Conservation (phyloP, 257 asterid species). For the Penstemon newberryi region DNA sequence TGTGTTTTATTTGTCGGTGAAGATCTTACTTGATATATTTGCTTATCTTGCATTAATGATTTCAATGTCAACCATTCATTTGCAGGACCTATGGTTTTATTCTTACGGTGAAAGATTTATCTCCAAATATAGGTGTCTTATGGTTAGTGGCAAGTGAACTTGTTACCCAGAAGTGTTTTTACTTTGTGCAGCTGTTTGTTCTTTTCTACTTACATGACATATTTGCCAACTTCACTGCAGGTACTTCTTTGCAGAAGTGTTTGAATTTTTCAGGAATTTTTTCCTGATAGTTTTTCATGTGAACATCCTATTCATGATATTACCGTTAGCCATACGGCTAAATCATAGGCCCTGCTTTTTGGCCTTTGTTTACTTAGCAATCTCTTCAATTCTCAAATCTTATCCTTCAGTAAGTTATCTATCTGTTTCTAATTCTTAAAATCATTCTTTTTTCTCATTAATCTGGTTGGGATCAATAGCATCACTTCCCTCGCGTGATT, state of each 20-base stretch:
- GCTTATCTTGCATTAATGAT: slow-evolving; percentile 22
- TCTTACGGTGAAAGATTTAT: slow-evolving; percentile 80
- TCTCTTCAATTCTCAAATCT: slow-evolving; percentile 88
- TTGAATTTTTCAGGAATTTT: slow-evolving; percentile 89
- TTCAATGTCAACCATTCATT: slow-evolving; percentile 22
- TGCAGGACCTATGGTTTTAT: slow-evolving; percentile 95
- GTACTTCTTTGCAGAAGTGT: slow-evolving; percentile 99
- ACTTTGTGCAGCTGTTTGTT: slow-evolving; percentile 8
- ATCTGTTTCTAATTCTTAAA: slow-evolving; percentile 21
- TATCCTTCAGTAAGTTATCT: slow-evolving; percentile 91
- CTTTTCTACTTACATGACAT: slow-evolving; percentile 25
- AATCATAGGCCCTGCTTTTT: slow-evolving; percentile 88
- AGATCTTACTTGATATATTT: slow-evolving; percentile 25
- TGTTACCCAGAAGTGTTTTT: slow-evolving; percentile 17
- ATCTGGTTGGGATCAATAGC: not conserved
- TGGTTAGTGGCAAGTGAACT: slow-evolving; percentile 55
- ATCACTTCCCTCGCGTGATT: not conserved
- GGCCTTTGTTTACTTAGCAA: slow-evolving; percentile 84
- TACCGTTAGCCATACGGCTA: slow-evolving; percentile 89
- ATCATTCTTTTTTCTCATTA: slow-evolving; percentile 14
- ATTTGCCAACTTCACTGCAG: slow-evolving; percentile 47
- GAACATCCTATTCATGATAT: slow-evolving; percentile 83
- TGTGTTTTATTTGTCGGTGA: slow-evolving; percentile 15
- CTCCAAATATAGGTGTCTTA: slow-evolving; percentile 93
- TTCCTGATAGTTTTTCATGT: slow-evolving; percentile 92